These are phyloP conservation scores for Stagonosporopsis rhizophila DNA, from an alignment of 2,329 filamentous ascomycete species.

Conservation along the genomic window DNA sequence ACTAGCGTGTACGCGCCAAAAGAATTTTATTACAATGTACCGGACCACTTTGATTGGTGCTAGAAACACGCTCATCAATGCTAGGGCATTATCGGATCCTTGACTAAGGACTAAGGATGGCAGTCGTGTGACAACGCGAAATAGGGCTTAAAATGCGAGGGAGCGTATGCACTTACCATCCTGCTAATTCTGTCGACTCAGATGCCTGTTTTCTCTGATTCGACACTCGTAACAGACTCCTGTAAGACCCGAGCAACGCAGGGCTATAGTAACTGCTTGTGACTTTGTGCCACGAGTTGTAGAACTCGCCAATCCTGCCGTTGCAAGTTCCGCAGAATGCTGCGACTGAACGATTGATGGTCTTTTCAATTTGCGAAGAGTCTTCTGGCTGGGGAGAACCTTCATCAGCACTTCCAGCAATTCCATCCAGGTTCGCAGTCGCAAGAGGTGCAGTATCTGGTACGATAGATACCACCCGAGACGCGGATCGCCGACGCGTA, in stretches of 20 bases:
- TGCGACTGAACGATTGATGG: conserved; percentile 31
- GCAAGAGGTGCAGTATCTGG: conserved; percentile 10
- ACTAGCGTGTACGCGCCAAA: conserved; percentile 45
- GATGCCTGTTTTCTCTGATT: conserved; percentile 40
- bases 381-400: conserved; percentile 11
- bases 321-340: conserved; percentile 43
- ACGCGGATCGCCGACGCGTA: conserved; percentile 20
- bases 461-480: conserved; percentile 16
- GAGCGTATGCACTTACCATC: conserved; percentile 46
- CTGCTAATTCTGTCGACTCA: conserved; percentile 42
- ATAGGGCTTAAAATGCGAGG: conserved; percentile 26
- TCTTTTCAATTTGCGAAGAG: conserved; percentile 14
- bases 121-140: conserved; percentile 37
- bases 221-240: conserved; percentile 31
- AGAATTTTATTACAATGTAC: conserved; percentile 46
- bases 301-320: conserved; percentile 44
- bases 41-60: conserved; percentile 39
- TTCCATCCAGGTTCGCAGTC: conserved; percentile 10
- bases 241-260: conserved; percentile 44
- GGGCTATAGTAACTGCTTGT: conserved; percentile 48
- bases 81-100: conserved; percentile 39
- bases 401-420: conserved; percentile 22
- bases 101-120: conserved; percentile 37
- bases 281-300: conserved; percentile 47
- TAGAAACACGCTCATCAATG: conserved; percentile 42